phyloP scores from a whole-genome alignment of 2,329 filamentous ascomycete species.

The Fusarium continuum region DNA sequence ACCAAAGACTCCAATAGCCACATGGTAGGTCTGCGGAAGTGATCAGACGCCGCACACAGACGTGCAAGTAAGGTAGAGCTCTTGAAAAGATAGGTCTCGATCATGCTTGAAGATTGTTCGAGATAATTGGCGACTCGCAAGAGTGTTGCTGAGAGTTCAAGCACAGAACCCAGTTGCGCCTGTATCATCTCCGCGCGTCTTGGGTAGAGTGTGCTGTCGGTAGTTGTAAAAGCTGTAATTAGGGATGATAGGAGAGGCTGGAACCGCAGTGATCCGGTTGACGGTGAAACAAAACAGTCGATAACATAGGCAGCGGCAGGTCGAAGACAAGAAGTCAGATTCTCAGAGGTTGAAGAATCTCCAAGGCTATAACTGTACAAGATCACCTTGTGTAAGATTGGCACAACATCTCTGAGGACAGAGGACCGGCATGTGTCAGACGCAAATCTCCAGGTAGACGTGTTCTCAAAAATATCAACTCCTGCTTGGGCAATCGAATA shows the following conservation, averaged over 20 bases:
- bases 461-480: constrained; percentile 86
- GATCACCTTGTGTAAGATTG: constrained; percentile 76
- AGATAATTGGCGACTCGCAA: constrained; percentile 75
- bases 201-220: constrained; percentile 70
- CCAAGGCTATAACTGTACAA: constrained; percentile 79
- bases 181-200: constrained; percentile 64
- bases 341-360: constrained; percentile 58
- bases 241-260: constrained; percentile 80
- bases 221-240: constrained; percentile 56
- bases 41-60: constrained; percentile 74
- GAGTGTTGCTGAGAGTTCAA: constrained; percentile 74
- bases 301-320: constrained; percentile 80
- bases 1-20: constrained; percentile 78
- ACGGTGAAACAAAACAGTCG: constrained; percentile 77
- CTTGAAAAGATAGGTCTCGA: constrained; percentile 85
- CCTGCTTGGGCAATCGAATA: constrained; percentile 77
- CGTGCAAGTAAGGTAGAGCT: constrained; percentile 79
- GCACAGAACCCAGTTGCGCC: constrained; percentile 69
- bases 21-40: constrained; percentile 72
- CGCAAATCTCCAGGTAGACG: constrained; percentile 84
- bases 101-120: constrained; percentile 67
- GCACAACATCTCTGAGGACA: constrained; percentile 73
- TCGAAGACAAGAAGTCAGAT: constrained; percentile 69
- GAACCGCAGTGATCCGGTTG: constrained; percentile 75
- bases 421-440: constrained; percentile 72